A percentile compares a stretch with the other conserved stretches of the same genome.
These are phyloP conservation scores for Pisolithus orientalis DNA, from an alignment of 768 basidiomycete species.

Conservation along the genomic window DNA sequence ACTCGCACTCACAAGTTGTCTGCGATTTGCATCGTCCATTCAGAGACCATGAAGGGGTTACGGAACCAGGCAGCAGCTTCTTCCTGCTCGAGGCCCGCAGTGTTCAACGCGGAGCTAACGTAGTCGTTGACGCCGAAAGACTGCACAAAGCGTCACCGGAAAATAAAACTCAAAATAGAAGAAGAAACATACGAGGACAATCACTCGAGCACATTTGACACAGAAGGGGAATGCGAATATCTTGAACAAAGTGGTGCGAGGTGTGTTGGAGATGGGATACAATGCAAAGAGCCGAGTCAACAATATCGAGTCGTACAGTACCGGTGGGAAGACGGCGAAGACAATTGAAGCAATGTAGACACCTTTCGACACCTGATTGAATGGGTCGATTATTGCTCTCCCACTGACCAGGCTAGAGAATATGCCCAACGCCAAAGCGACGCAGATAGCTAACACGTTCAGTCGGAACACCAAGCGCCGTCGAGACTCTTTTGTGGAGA, in stretches of 20 bases:
- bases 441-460: slow-evolving; percentile 22
- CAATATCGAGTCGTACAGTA: slow-evolving; percentile 33
- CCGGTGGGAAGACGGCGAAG: slow-evolving; percentile 24
- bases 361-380: slow-evolving; percentile 9
- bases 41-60: slow-evolving; percentile 16
- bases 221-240: slow-evolving; percentile 27
- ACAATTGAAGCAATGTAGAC: slow-evolving; percentile 17
- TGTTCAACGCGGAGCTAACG: neutral
- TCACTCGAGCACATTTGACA: slow-evolving; percentile 26
- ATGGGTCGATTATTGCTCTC: slow-evolving; percentile 10
- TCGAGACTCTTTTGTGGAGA: slow-evolving; percentile 24
- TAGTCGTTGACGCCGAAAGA: neutral
- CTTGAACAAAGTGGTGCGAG: slow-evolving; percentile 6
- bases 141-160: neutral
- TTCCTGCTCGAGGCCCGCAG: neutral
- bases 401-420: slow-evolving; percentile 8
- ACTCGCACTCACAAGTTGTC: slow-evolving; percentile 27
- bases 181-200: slow-evolving; percentile 7
- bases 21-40: slow-evolving; percentile 30
- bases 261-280: slow-evolving; percentile 21
- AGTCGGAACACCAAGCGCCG: slow-evolving; percentile 27
- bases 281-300: slow-evolving; percentile 31
- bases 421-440: slow-evolving; percentile 21
- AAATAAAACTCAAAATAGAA: neutral
- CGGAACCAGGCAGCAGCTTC: neutral